These are phyloP conservation scores for Pisolithus tinctorius DNA, from an alignment of 768 basidiomycete genomes.

Conservation along the genomic window DNA sequence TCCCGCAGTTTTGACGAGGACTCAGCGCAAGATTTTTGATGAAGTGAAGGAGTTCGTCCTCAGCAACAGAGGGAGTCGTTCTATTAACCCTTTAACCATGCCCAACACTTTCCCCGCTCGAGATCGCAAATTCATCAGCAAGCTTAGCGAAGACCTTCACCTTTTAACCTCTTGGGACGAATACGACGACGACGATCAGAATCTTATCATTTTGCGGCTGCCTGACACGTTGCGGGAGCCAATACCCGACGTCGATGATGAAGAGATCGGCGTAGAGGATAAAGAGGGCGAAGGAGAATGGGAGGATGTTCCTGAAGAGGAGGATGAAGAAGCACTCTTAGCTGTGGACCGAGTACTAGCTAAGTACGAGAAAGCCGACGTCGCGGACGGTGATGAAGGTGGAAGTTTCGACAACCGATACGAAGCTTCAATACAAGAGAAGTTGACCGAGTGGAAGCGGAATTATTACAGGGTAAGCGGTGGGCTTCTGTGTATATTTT, in stretches of 20 bases:
- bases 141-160: slow-evolving; percentile 71
- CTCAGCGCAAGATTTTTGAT: slow-evolving; percentile 75
- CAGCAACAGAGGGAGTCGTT: slow-evolving; percentile 28
- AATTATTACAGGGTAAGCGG: slow-evolving; percentile 83
- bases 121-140: slow-evolving; percentile 74
- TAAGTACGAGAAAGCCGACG: slow-evolving; percentile 84
- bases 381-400: slow-evolving; percentile 62
- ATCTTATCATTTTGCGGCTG: slow-evolving; percentile 63
- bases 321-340: slow-evolving; percentile 61
- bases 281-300: slow-evolving; percentile 50
- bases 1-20: slow-evolving; percentile 54
- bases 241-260: slow-evolving; percentile 26
- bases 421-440: slow-evolving; percentile 65
- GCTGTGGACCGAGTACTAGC: slow-evolving; percentile 79
- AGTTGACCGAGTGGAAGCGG: slow-evolving; percentile 91
- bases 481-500: slow-evolving; percentile 7
- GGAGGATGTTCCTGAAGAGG: slow-evolving; percentile 42
- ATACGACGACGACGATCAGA: slow-evolving; percentile 76
- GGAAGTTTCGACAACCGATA: slow-evolving; percentile 76
- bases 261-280: slow-evolving; percentile 32
- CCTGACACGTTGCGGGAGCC: slow-evolving; percentile 39
- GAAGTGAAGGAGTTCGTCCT: slow-evolving; percentile 72
- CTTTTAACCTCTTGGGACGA: slow-evolving; percentile 89
- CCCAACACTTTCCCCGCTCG: slow-evolving; percentile 74
- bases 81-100: slow-evolving; percentile 48